Base-by-base conservation (phyloP, 2,329 filamentous ascomycete genomes). In the Fusarium nelsonii region DNA sequence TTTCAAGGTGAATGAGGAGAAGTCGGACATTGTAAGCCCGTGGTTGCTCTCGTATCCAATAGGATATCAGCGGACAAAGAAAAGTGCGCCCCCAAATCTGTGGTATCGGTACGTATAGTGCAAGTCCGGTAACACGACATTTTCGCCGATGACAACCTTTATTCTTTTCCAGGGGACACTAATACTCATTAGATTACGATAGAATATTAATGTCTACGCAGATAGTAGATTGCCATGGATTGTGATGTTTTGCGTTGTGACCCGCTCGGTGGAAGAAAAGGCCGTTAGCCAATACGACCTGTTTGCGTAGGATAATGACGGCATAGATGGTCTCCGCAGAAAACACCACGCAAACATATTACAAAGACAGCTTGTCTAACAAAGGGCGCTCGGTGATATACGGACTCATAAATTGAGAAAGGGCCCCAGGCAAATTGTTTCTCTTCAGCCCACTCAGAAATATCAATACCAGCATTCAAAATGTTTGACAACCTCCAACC, bases 401-500 rank as follows among this genome's bases (percentile, higher is more conserved):
- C 45, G 3, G 30, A 58, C 4, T 4, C 1, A 3, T 8, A 12
- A 6, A 12, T 4, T 11, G 2, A 30, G 6, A 12, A 2, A 1
- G 1, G 7, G 3, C 1, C 5, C 14, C 6, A 16, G 3, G 8
- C 4, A 16, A 12, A 1, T 2, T 20, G 1, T 2, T 14, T 4
- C 14, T 14, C 20, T 6, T 10, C 5, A 6, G 6, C 2, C 11
- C 8, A 20, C 0, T 2, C 8, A 12, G 12, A 2, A 14, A 26
- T 26, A 14, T n/a, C 1, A 7, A 28, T 16, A 15, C 4, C 28
- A n/a, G 10, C 9, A 6, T 34, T 4, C 57, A 72, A 8, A 20
- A 82, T 83, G 80, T 83, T 84, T 57, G 74, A 79, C 41, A 71
- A 62, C 41, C 80, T 83, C 58, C 63, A 78, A 34, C 57, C 77